Percentiles rank a stretch among this genome's conserved stretches.
Conservation (phyloP, 2,329 filamentous ascomycete genomes). For the Cadophora gregata region DNA sequence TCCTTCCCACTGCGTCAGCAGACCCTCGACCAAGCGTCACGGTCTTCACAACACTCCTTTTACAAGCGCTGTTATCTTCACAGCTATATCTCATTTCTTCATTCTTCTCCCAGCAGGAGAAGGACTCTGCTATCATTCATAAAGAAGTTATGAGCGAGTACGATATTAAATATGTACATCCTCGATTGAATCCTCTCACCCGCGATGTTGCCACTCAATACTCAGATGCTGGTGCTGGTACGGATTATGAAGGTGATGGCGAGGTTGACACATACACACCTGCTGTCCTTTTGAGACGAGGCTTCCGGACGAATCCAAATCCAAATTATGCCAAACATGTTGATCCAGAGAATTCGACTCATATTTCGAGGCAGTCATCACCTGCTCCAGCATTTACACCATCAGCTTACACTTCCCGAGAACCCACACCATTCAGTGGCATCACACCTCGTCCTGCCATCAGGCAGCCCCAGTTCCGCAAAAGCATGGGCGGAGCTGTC, state of each 20-base stretch:
- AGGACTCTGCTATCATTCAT: constrained; percentile 83
- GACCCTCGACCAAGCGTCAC: constrained; percentile 86
- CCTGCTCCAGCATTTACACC: constrained; percentile 46
- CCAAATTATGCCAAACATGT: constrained; percentile 77
- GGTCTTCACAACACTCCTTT: constrained; percentile 79
- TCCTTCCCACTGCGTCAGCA: constrained; percentile 76
- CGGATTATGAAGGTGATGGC: constrained; percentile 44
- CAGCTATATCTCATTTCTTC: constrained; percentile 78
- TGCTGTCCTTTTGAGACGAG: constrained; percentile 70
- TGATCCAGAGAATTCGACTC: constrained; percentile 63
- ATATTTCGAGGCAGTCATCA: constrained; percentile 44
- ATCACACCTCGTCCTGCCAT: constrained; percentile 51
- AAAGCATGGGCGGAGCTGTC: constrained; percentile 45
- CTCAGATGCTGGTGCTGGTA: constrained; percentile 46
- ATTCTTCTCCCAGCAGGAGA: constrained; percentile 82
- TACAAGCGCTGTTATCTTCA: constrained; percentile 75
- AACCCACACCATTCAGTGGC: constrained; percentile 46
- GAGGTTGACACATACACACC: constrained; percentile 66
- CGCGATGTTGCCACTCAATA: constrained; percentile 82
- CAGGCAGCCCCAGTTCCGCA: constrained; percentile 59
- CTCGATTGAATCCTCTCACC: constrained; percentile 81
- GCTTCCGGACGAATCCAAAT: constrained; percentile 84
- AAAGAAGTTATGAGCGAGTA: constrained; percentile 95
- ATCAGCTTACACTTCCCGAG: constrained; percentile 41
- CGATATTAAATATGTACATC: constrained; percentile 93